These are phyloP conservation scores for Fennellomyces sp. DNA, from an alignment of 371 early-diverging fungal species.

Conservation along the genomic window DNA sequence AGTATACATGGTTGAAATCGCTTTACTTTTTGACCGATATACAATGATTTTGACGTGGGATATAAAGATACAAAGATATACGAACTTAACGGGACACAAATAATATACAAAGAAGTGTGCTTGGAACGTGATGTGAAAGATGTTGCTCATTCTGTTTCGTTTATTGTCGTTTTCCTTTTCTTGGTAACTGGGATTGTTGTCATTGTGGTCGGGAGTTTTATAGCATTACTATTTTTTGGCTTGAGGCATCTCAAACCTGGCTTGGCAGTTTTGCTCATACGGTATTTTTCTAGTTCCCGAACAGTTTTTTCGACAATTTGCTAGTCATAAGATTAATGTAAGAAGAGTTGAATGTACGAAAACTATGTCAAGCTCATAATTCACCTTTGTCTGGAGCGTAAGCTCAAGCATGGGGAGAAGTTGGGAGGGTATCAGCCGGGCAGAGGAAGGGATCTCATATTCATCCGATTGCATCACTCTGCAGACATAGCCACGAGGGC, in stretches of 20 bases:
- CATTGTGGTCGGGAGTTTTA: not conserved
- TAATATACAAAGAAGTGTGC: too few relatives aligned
- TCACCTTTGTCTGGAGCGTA: not conserved
- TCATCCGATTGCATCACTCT: not conserved
- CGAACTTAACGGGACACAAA: too few relatives aligned
- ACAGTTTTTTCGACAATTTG: not conserved
- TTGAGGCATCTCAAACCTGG: not conserved
- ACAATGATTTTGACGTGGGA: too few relatives aligned
- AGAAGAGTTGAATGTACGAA: not conserved
- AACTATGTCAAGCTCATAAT: not conserved
- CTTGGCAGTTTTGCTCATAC: not conserved
- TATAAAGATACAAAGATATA: too few relatives aligned
- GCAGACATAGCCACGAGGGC: not conserved
- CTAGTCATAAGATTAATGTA: not conserved
- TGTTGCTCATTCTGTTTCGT: too few relatives aligned
- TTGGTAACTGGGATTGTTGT: too few relatives aligned
- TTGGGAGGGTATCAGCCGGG: too few relatives aligned
- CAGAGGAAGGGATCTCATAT: too few relatives aligned
- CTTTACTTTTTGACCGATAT: too few relatives aligned
- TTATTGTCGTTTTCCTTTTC: too few relatives aligned
- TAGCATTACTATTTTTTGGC: not conserved
- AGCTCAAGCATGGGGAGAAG: not conserved
- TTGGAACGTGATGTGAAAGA: too few relatives aligned
- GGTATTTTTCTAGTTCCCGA: not conserved
- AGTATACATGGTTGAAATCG: too few relatives aligned